Evolutionary conservation across 208 protist genomes (phyloP).

Genomic region (Angomonas ambiguus): DNA sequence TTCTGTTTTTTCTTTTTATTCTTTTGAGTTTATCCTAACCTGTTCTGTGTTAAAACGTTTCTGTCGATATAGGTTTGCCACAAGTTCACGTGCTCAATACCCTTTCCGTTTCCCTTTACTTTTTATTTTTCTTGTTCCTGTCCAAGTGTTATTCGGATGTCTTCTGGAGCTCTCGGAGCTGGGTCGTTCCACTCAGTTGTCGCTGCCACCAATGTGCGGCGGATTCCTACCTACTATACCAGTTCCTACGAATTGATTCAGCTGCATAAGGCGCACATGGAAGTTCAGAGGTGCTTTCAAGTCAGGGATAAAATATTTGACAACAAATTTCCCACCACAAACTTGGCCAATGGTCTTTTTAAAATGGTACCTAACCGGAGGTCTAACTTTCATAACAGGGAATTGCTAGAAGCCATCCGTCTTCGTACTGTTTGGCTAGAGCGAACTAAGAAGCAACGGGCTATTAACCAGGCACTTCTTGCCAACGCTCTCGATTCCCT

Average conservation of each 20-base stretch:
- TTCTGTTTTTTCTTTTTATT: conserved; percentile 9
- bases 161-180: conserved; percentile 71
- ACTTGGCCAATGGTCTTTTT: conserved; percentile 82
- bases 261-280: conserved; percentile 62
- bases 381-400: conserved; percentile 65
- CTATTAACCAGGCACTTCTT: conserved; percentile 66
- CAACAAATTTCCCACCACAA: conserved; percentile 81
- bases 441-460: conserved; percentile 75
- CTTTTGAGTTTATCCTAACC: background rate
- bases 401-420: conserved; percentile 77
- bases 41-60: too few relatives aligned
- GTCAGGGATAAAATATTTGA: conserved; percentile 87
- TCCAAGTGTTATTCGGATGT: conserved; percentile 37
- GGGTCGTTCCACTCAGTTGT: conserved; percentile 83
- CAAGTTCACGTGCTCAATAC: background rate
- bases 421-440: conserved; percentile 77
- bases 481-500: conserved; percentile 25
- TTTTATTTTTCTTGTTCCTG: conserved; percentile 11
- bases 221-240: conserved; percentile 68
- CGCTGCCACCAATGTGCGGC: conserved; percentile 40
- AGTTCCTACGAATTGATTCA: conserved; percentile 76
- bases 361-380: conserved; percentile 81
- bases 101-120: conserved; percentile 1
- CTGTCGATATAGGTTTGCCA: too few relatives aligned
- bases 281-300: conserved; percentile 69